Conservation (phyloP, 2,329 filamentous ascomycete species). For the Curvularia verruculosa region DNA sequence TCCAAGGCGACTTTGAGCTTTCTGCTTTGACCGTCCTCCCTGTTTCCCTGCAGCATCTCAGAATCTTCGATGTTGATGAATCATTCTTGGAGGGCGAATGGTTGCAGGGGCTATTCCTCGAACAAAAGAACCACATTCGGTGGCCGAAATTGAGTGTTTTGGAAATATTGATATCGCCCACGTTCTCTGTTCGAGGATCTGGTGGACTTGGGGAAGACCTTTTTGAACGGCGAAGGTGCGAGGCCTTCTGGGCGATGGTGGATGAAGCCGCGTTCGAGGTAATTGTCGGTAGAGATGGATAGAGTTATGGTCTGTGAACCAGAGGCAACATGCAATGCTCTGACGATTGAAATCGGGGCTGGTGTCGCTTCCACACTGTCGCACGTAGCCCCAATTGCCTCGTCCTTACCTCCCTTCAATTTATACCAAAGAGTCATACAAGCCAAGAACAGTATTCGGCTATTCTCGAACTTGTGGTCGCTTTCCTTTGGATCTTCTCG, state of each 20-base stretch:
- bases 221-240: neutral
- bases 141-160: constrained; percentile 12
- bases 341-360: too few species aligned
- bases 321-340: too few species aligned
- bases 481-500: too few species aligned
- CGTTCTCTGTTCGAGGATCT: neutral
- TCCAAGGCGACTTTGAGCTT: constrained; percentile 19
- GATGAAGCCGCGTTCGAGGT: neutral
- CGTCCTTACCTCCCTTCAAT: too few species aligned
- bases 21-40: constrained; percentile 13
- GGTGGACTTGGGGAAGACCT: neutral
- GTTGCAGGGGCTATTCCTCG: constrained; percentile 15
- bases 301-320: too few species aligned
- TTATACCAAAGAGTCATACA: too few species aligned
- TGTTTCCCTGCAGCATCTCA: constrained; percentile 11
- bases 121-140: neutral
- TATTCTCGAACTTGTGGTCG: too few species aligned
- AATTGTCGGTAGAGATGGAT: neutral
- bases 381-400: too few species aligned
- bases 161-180: constrained; percentile 13
- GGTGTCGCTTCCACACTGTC: too few species aligned
- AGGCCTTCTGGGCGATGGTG: constrained; percentile 1
- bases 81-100: constrained; percentile 10
- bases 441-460: too few species aligned
- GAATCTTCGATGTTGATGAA: constrained; percentile 18